Evolutionary conservation across 2,329 filamentous ascomycete species (phyloP).

Genomic region (Sphaerulina musiva): DNA sequence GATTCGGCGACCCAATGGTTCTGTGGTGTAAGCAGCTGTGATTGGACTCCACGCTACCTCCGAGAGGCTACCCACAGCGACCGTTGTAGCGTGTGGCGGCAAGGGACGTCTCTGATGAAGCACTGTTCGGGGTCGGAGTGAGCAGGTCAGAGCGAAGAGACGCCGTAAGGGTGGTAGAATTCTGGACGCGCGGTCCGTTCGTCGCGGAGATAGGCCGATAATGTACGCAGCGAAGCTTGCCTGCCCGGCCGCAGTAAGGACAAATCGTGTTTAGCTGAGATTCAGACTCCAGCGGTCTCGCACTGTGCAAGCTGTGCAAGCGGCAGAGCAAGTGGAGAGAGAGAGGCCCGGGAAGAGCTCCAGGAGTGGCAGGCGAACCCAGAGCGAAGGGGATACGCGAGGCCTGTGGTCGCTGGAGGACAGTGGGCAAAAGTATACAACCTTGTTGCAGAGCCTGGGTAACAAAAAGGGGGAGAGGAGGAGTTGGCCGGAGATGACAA

Average conservation of each 20-base stretch:
- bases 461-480: background rate
- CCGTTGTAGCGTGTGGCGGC: background rate
- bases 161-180: conserved; percentile 19
- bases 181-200: conserved; percentile 17
- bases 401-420: conserved; percentile 6
- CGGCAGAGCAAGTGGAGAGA: conserved; percentile 3
- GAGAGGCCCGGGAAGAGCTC: conserved; percentile 9
- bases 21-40: conserved; percentile 10
- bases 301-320: conserved; percentile 6
- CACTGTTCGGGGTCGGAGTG: background rate
- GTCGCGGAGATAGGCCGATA: conserved; percentile 19
- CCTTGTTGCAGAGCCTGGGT: conserved; percentile 8
- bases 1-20: conserved; percentile 8
- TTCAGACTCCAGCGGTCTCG: background rate
- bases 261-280: background rate
- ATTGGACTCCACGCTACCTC: conserved; percentile 5
- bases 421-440: conserved; percentile 6
- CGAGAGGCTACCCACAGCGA: conserved; percentile 1
- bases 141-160: conserved; percentile 14
- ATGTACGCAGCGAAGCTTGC: conserved; percentile 7
- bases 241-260: conserved; percentile 4
- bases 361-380: background rate
- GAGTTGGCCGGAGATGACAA: background rate
- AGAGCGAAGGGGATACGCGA: conserved; percentile 9
- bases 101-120: background rate